Evolutionary conservation across 805 yeast species (phyloP).

Genomic region (Saccharomycopsis sp.): DNA sequence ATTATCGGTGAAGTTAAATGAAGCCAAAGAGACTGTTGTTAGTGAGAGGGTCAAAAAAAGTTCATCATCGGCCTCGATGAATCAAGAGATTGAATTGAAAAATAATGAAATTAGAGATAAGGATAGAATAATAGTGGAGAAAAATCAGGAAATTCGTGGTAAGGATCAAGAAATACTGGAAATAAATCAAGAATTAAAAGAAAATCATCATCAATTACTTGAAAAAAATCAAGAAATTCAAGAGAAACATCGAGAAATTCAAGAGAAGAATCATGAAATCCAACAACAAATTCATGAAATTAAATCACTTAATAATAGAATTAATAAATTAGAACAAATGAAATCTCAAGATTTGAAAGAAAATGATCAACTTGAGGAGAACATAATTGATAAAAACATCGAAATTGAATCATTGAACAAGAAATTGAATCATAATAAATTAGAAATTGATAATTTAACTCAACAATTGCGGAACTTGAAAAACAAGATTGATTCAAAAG

Average conservation of each 20-base stretch:
- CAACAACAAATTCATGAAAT: conserved; percentile 16
- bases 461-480: conserved; percentile 20
- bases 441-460: conserved; percentile 23
- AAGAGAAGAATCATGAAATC: conserved; percentile 14
- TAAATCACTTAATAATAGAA: conserved; percentile 10
- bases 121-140: not conserved
- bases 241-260: conserved; percentile 11
- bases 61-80: too few species aligned
- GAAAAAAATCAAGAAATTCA: not conserved
- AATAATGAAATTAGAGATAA: not conserved
- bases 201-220: not conserved
- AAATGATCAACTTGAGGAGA: conserved; percentile 14
- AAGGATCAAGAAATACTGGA: not conserved
- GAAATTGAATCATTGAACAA: conserved; percentile 16
- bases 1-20: too few species aligned
- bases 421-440: conserved; percentile 23
- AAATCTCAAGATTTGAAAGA: conserved; percentile 18
- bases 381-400: conserved; percentile 22
- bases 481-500: conserved; percentile 8
- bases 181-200: not conserved
- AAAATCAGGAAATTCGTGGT: not conserved
- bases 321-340: conserved; percentile 12
- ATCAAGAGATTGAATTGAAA: not conserved
- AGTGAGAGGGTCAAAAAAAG: not conserved
- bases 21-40: not conserved